Base-by-base conservation (phyloP, 1,284 basidiomycete genomes). In the Coniferiporia sulphurascens region DNA sequence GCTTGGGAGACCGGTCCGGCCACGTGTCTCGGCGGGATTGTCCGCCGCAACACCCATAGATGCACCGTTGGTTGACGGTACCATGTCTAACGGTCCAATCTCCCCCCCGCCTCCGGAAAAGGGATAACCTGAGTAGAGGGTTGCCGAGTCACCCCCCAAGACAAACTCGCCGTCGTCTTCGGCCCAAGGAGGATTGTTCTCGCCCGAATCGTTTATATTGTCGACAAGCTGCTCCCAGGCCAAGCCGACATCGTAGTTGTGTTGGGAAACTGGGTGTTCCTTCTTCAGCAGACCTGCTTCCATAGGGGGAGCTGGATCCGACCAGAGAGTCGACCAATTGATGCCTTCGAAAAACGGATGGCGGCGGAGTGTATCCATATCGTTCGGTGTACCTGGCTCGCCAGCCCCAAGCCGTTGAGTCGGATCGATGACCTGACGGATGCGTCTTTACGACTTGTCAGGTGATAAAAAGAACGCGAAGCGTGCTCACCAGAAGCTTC, bases 311-410 rank as follows among this genome's bases (percentile, higher is more conserved):
- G 81, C 77, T 6, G 80, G 72, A 44, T 77, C 77, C 0, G 80
- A 84, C 93, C 94, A 97, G 3, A 97, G 76, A 0, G 78, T 82
- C 4, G 75, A 71, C 86, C 91, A 97, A 60, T 84, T 78, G 55
- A 93, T 80, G 3, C 74, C 64, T 5, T 75, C 71, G 65, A 96
- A 93, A 74, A 95, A 96, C 0, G 85, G 78, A 67, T 96, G 93
- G 0, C 73, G 67, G 51, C 87, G 86, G 63, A 96, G 82, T 9
- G 84, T 82, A 48, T 73, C 72, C 79, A 81, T 71, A 69, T 80
- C 77, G 69, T 76, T 75, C 1, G 67, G 62, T 53, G 77, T 77
- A 15, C 78, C 80, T 17, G 74, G 69, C 32, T 74, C 71, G 53
- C 83, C 82, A 7, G 84, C 83, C 13, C 91, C 91, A 6, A 93